Conservation (phyloP, 768 basidiomycete genomes). For the Boletus edulis region DNA sequence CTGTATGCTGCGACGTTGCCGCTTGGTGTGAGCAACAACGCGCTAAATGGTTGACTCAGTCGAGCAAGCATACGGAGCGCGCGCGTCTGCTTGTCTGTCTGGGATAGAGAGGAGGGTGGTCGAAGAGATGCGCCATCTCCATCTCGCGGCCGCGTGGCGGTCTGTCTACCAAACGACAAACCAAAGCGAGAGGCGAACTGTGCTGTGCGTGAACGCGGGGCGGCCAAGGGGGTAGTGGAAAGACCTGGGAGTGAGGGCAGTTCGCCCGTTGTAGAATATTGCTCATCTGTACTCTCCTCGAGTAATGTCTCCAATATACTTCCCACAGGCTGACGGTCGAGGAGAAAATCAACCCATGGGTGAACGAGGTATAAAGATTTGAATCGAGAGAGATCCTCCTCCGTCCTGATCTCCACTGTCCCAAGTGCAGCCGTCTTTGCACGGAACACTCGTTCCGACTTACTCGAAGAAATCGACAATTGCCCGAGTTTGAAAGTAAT, state of each 20-base stretch:
- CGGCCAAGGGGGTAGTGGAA: too few relatives aligned
- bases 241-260: too few relatives aligned
- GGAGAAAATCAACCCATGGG: background rate
- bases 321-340: background rate
- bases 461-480: background rate
- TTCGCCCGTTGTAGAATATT: background rate
- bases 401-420: background rate
- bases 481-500: background rate
- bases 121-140: too few relatives aligned
- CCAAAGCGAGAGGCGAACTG: too few relatives aligned
- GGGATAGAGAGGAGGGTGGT: too few relatives aligned
- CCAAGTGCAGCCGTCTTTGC: background rate
- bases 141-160: too few relatives aligned
- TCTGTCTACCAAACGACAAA: too few relatives aligned
- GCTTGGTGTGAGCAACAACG: background rate
- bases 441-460: background rate
- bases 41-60: too few relatives aligned
- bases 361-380: background rate
- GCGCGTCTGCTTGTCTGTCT: too few relatives aligned
- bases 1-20: background rate
- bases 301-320: background rate
- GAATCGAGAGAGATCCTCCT: background rate
- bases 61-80: too few relatives aligned
- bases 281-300: background rate
- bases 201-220: too few relatives aligned